Percentiles rank a stretch among this genome's conserved stretches.
Evolutionary conservation across 1,284 basidiomycete species (phyloP).

Genomic region (Chalciporus piperatoides): DNA sequence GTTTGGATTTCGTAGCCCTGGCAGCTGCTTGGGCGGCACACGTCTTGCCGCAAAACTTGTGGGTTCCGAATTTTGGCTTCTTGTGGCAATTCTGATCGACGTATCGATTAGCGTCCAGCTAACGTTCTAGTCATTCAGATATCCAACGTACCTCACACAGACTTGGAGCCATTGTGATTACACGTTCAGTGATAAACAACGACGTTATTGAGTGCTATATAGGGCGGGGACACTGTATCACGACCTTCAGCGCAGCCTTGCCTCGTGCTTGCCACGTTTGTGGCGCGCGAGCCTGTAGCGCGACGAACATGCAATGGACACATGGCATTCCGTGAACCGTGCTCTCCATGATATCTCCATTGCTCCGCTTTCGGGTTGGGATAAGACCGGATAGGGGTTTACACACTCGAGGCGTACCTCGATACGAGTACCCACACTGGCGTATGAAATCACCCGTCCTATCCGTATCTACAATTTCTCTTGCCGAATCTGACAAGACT

Average conservation of each 20-base stretch:
- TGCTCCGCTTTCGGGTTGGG: constrained; percentile 9
- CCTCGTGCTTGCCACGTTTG: constrained; percentile 31
- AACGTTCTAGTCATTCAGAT: not conserved
- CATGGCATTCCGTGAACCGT: constrained; percentile 1
- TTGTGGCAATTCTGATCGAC: constrained; percentile 48
- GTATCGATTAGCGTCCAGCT: constrained; percentile 7
- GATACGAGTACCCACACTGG: not conserved
- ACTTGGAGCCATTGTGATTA: constrained; percentile 26
- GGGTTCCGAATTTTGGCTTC: constrained; percentile 49
- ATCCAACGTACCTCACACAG: constrained; percentile 28
- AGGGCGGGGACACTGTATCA: constrained; percentile 6
- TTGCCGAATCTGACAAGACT: constrained; percentile 16
- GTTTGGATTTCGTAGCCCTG: constrained; percentile 12
- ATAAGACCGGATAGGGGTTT: constrained; percentile 18
- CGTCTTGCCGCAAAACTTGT: constrained; percentile 56
- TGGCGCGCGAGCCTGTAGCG: not conserved
- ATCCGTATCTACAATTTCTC: constrained; percentile 12
- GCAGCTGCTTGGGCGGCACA: constrained; percentile 47
- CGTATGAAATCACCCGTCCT: constrained; percentile 9
- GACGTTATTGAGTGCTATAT: constrained; percentile 9
- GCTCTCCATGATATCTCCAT: constrained; percentile 9
- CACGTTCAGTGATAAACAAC: constrained; percentile 5
- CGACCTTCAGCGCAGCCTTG: constrained; percentile 5
- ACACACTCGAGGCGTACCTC: not conserved
- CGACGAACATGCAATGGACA: constrained; percentile 4